These are phyloP conservation scores for Eutypella sp. DNA, from an alignment of 2,329 filamentous ascomycete genomes.

Conservation along the genomic window DNA sequence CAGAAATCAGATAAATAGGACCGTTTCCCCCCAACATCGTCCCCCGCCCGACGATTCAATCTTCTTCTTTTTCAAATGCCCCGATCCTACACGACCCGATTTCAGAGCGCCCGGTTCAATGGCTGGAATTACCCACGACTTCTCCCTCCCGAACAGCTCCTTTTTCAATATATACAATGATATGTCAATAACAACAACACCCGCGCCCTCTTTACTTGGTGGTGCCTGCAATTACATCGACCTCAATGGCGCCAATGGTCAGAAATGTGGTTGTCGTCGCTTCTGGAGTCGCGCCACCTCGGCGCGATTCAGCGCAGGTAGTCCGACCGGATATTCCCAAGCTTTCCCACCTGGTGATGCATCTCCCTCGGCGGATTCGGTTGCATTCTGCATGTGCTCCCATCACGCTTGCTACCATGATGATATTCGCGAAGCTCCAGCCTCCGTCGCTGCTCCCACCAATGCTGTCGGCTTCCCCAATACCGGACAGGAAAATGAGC, in stretches of 20 bases:
- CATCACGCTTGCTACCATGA: conserved; percentile 61
- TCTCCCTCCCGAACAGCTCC: conserved; percentile 36
- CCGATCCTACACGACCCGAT: conserved; percentile 14
- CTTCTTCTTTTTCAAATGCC: conserved; percentile 20
- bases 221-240: conserved; percentile 57
- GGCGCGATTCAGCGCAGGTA: conserved; percentile 26
- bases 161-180: conserved; percentile 55
- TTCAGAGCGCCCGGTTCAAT: conserved; percentile 39
- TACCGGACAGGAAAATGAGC: conserved; percentile 50
- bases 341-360: conserved; percentile 15
- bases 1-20: conserved; percentile 1
- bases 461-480: conserved; percentile 5
- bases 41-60: conserved; percentile 13
- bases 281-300: conserved; percentile 49
- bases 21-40: conserved; percentile 1
- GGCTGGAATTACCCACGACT: conserved; percentile 47
- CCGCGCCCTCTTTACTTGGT: conserved; percentile 36
- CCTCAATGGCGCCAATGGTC: conserved; percentile 46
- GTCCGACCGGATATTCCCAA: conserved; percentile 19
- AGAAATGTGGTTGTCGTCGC: conserved; percentile 55
- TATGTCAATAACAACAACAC: conserved; percentile 27
- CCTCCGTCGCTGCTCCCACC: conserved; percentile 17
- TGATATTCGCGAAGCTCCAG: conserved; percentile 31
- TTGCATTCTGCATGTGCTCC: conserved; percentile 56
- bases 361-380: conserved; percentile 30